phyloP scores from a whole-genome alignment of 257 asterid genomes.

The Cruciata laevipes region DNA sequence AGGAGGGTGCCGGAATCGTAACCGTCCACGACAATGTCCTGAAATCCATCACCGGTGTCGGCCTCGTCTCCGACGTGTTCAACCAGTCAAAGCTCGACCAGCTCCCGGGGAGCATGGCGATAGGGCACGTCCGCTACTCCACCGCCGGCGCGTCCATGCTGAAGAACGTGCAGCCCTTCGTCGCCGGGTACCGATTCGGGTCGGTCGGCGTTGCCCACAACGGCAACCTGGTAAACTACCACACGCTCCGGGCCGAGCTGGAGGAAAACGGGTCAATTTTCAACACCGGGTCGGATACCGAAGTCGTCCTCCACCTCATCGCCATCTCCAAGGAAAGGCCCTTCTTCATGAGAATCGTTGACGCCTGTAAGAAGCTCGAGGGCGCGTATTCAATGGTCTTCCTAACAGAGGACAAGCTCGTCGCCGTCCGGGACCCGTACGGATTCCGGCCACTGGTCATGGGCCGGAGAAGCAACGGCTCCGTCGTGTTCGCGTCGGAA shows the following conservation, averaged over 20 bases:
- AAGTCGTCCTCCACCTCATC: constrained; percentile 74
- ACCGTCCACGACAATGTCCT: constrained; percentile 57
- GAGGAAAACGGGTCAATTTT: constrained; percentile 87
- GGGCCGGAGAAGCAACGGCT: constrained; percentile 48
- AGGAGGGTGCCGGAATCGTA: constrained; percentile 93
- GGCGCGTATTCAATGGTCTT: constrained; percentile 87
- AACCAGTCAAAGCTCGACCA: constrained; percentile 59
- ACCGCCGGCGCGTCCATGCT: constrained; percentile 95
- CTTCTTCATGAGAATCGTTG: constrained; percentile 72
- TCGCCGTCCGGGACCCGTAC: constrained; percentile 40
- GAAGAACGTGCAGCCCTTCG: constrained; percentile 93
- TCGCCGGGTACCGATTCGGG: constrained; percentile 78
- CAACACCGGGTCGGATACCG: constrained; percentile 82
- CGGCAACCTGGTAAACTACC: constrained; percentile 88
- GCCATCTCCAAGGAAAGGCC: constrained; percentile 89
- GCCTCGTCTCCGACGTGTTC: constrained; percentile 81
- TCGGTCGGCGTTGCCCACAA: constrained; percentile 96
- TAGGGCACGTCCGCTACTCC: constrained; percentile 90
- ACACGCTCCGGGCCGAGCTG: constrained; percentile 55
- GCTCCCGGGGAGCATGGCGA: constrained; percentile 75
- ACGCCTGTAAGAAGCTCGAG: constrained; percentile 73
- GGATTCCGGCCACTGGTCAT: constrained; percentile 48
- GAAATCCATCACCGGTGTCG: constrained; percentile 74
- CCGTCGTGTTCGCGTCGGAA: constrained; percentile 42
- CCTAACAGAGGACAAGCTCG: constrained; percentile 43